Evolutionary conservation across 129 eudicot genomes (phyloP), one percentile per base, ranked within the genome.

Genomic region (Escallonia rubra): DNA sequence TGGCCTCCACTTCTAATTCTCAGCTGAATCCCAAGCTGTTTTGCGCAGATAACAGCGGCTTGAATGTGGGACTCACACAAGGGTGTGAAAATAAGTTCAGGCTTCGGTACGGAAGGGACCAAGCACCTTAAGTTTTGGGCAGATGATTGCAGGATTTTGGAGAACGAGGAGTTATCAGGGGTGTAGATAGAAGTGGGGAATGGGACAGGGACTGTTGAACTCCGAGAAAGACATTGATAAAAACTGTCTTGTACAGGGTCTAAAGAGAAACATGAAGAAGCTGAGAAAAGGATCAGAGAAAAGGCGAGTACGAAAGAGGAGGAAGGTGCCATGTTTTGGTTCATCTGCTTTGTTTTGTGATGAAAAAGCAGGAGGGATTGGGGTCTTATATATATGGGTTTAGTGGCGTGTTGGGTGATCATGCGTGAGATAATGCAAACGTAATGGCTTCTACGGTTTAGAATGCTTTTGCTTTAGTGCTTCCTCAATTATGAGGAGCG

Each of bases 1-100:
- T 69, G 74, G 66, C 74, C 74, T 10, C 74, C 74, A 48, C 74
- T 69, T 5, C 59, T 57, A 11, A 69, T 53, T 39, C 74, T 61
- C 10, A 69, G 59, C 59, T 69, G 59, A n/a, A 69, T 69, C 3
- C 46, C 39, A 0, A 69, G 65, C 65, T 69, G 14, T 69, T 69
- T 69, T 3, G 74, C 45, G 59, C 74, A 69, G 40, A 69, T 47
- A 46, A 69, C 66, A 8, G 66, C 66, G 10, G 74, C 63, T 59
- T 69, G 74, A 58, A 69, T 40, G 43, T 69, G 65, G 7, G 74
- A 58, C 45, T 45, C 55, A 6, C 47, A 10, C 2, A 41, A 48
- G 3, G 74, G 74, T 11, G 45, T 15, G 43, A 69, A 69, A 46
- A 69, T 59, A 8, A 69, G 58, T 14, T 46, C 48, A 52, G 74